These are phyloP conservation scores for Fusarium ambrosium DNA, from an alignment of 2,329 filamentous ascomycete genomes.

Conservation along the genomic window DNA sequence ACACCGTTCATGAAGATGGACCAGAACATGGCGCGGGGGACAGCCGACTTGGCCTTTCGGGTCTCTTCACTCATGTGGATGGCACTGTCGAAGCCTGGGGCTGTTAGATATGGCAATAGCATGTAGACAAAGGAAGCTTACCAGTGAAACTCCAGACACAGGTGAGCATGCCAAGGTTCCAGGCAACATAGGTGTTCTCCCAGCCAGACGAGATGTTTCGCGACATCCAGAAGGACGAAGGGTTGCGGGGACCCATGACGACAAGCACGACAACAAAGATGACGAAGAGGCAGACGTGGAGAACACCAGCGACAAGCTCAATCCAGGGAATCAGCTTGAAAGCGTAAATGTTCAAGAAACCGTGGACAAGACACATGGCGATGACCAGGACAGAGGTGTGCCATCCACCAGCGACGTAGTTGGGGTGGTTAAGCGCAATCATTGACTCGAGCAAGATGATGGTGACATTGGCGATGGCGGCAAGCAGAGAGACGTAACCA, in stretches of 20 bases:
- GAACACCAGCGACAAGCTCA: slow-evolving; percentile 41
- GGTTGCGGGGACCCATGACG: slow-evolving; percentile 42
- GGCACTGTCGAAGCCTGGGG: slow-evolving; percentile 42
- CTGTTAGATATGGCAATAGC: neutral
- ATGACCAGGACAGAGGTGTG: slow-evolving; percentile 44
- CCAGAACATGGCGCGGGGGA: slow-evolving; percentile 46
- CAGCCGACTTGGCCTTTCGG: slow-evolving; percentile 43
- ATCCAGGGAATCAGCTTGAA: slow-evolving; percentile 44
- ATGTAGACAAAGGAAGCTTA: neutral
- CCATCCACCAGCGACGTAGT: slow-evolving; percentile 42
- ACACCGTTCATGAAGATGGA: slow-evolving; percentile 47
- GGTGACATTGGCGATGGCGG: slow-evolving; percentile 44
- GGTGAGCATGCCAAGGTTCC: slow-evolving; percentile 45
- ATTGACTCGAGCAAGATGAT: slow-evolving; percentile 46
- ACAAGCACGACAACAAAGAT: slow-evolving; percentile 43
- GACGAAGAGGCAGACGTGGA: slow-evolving; percentile 43
- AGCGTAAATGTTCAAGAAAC: slow-evolving; percentile 40
- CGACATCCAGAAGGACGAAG: slow-evolving; percentile 39
- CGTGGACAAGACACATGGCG: slow-evolving; percentile 43
- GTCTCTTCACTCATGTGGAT: slow-evolving; percentile 47
- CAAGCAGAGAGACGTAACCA: slow-evolving; percentile 41
- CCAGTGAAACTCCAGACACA: slow-evolving; percentile 47
- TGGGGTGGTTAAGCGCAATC: slow-evolving; percentile 42
- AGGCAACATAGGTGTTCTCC: slow-evolving; percentile 41
- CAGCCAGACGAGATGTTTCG: slow-evolving; percentile 41